A percentile compares a stretch with the other conserved stretches of the same genome.
Evolutionary conservation across 1,139 yeast species (phyloP).

Genomic region (Debaryomycetaceae sp.): DNA sequence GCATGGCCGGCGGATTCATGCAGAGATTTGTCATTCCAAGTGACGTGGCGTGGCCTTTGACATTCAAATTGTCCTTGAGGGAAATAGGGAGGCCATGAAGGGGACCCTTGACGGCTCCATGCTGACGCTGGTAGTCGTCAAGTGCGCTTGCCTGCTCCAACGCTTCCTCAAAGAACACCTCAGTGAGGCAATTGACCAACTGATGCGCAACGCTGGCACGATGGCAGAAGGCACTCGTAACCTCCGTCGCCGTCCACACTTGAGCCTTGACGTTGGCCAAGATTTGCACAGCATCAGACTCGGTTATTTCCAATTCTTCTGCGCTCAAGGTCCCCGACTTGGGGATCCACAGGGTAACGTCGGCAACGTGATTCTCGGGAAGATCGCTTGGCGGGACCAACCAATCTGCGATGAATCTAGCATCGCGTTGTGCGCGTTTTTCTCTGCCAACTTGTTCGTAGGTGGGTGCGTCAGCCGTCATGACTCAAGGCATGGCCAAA

Average conservation of each 20-base stretch:
- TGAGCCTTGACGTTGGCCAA: slow-evolving; percentile 1
- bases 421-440: slow-evolving; percentile 31
- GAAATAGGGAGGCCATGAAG: slow-evolving; percentile 70
- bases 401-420: slow-evolving; percentile 36
- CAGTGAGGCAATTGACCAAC: slow-evolving; percentile 19
- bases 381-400: slow-evolving; percentile 29
- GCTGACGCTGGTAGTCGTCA: slow-evolving; percentile 29
- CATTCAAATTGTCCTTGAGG: slow-evolving; percentile 47
- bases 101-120: slow-evolving; percentile 46
- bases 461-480: slow-evolving; percentile 4
- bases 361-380: slow-evolving; percentile 23
- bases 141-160: slow-evolving; percentile 26
- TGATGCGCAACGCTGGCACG: slow-evolving; percentile 36
- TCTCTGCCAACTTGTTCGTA: slow-evolving; percentile 31
- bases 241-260: slow-evolving; percentile 3
- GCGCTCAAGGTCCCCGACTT: slow-evolving; percentile 20
- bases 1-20: slow-evolving; percentile 20
- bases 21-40: slow-evolving; percentile 39
- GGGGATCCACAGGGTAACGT: slow-evolving; percentile 33
- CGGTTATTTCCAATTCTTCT: slow-evolving; percentile 17
- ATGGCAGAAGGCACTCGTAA: slow-evolving; percentile 18
- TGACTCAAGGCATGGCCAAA: no score
- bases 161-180: slow-evolving; percentile 16
- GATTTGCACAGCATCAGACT: background rate
- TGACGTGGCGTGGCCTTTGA: slow-evolving; percentile 43